Evolutionary conservation across 176 grass and related monocot genomes (phyloP), one percentile per base, ranked within the genome.

Genomic region (Aegilops bicornis): DNA sequence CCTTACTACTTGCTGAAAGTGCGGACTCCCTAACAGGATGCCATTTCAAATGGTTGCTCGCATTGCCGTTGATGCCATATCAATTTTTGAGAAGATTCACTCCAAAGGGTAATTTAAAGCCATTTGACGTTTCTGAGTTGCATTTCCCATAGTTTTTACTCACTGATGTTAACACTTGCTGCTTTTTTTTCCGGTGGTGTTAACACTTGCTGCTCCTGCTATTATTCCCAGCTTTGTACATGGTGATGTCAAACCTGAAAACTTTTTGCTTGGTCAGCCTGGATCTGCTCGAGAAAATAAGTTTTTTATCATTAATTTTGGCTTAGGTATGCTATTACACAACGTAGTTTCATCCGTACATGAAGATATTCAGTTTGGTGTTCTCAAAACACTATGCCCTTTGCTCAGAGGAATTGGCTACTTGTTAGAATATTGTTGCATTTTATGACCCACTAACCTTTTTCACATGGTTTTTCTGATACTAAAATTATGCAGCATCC

Each of bases 231-330:
- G 93, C 62, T 83, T 90, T 87, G 91, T 95, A 69, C 95, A 98
- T 40, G 95, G 93, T 54, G 93, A 98, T 93, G 87, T 98, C 24
- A 93, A 93, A 90, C 93, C 95, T 25, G 93, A 98, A 24, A 98
- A 98, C 81, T 86, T 93, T 93, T 78, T 98, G 68, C 91, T 98
- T 54, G 95, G 93, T 83, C 95, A 89, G 70, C 89, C 91, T 67
- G 82, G 88, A 82, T 87, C 95, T 50, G 60, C 45, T 77, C 84
- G 92, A 67, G 91, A 93, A 40, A 98, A 95, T 69, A 95, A 93
- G 77, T 80, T 93, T 90, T 93, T 91, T 52, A 77, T 95, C 52
- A 86, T 93, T 74, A 89, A 95, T 82, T 93, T 98, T 80, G 93
- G 93, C 67, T 89, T 93, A 88, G 95, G 93, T 98, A 89, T 47